Evolutionary conservation across 2,329 filamentous ascomycete genomes (phyloP), one percentile per base, ranked within the genome.

Genomic region (Eurotiales sp.): DNA sequence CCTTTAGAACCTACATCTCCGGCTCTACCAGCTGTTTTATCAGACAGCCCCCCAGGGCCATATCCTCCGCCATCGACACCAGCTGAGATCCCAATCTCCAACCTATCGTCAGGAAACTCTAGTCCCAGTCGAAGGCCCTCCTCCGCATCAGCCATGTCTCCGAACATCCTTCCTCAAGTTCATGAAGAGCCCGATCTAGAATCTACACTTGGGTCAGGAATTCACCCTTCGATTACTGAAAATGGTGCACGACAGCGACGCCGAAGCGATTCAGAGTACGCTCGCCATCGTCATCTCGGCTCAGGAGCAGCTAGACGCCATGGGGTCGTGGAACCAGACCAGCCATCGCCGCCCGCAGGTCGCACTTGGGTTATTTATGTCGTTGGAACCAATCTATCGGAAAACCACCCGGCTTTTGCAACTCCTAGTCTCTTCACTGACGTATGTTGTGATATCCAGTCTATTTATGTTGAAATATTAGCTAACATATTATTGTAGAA

Each of bases 281-380:
- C 74, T 54, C 72, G 75, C 53, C 70, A 83, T 69, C 67, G 77
- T 64, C 66, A 83, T 53, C 65, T 84, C 53, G 81, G 83, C 3
- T 80, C 82, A 27, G 83, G 82, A 43, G 78, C 82, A 21, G 77
- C 82, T 10, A 74, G 83, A 29, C 76, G 83, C 39, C 84, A 85
- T 62, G 83, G 83, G 17, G 79, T 86, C 15, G 83, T 86, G 55
- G 79, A 81, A 55, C 80, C 82, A 19, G 77, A 82, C 51, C 73
- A 76, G 41, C 64, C 72, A 50, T 63, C 70, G 8, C 68, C 71
- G 37, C 70, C 72, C 52, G 76, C 74, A 50, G 82, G 81, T 50
- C 73, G 84, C 57, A 87, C 83, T 66, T 87, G 84, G 84, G 78
- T 87, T 59, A 86, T 87, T 48, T 87, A 87, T 62, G 83, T 87